Evolutionary conservation across 345 rosid species (phyloP), one percentile per base, ranked within the genome.

Genomic region (Nasturtium officinale): DNA sequence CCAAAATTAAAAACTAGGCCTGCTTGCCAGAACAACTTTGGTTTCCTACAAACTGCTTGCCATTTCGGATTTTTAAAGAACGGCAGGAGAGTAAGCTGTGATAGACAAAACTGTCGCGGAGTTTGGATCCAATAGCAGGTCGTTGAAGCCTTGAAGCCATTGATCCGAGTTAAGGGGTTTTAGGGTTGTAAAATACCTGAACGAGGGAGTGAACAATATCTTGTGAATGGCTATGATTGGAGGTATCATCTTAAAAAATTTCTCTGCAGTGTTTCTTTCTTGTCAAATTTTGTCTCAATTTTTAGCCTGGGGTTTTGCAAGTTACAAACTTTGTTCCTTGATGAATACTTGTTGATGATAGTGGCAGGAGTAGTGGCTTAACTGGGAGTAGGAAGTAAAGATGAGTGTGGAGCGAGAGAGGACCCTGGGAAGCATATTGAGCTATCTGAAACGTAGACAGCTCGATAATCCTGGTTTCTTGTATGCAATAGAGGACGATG

Each of bases 381-480:
- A 26, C 17, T 16, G 20, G 23, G 11, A 57, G 26, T 9, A 61
- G 38, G 16, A 52, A 67, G 51, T 25, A 16, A 38, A 28, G 62
- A 71, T 71, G 72, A 71, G 64, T 43, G 79, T 64, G 46, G 45
- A 58, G 67, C 80, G 76, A 37, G 84, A 84, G 72, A 77, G 88
- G 78, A 77, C 83, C 81, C 80, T 81, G 12, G 86, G 81, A 52
- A 82, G 82, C 37, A 70, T 90, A 17, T 67, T 90, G 81, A 88
- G 85, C 60, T 83, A 89, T 77, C 82, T 88, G 72, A 87, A 83
- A 64, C 82, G 86, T 28, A 85, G 72, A 80, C 90, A 84, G 50
- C 80, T 81, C 3, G 89, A 87, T 80, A 78, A 89, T 77, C 84
- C 89, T 16, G 78, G 82, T 45, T 89, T 91, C 84, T 81, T 76